A percentile compares a stretch with the other conserved stretches of the same genome.
Evolutionary conservation across 1,284 basidiomycete species (phyloP).

Genomic region (Tranzscheliella williamsii): DNA sequence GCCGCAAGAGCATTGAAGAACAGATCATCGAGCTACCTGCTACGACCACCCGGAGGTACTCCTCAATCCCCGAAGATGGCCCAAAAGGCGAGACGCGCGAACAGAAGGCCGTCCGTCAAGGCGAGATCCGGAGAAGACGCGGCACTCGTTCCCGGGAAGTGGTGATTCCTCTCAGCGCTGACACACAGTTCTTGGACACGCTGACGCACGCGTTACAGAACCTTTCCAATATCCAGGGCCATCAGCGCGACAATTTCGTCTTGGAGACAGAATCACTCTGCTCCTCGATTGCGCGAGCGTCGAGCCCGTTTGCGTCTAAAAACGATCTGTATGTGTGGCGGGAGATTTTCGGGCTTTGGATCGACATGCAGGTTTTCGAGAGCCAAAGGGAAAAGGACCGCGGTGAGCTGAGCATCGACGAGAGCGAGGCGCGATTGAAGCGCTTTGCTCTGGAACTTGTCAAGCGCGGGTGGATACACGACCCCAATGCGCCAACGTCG

Average conservation of each 20-base stretch:
- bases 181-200: constrained; percentile 78
- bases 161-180: constrained; percentile 78
- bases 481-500: constrained; percentile 14
- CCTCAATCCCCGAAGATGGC: constrained; percentile 33
- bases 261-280: constrained; percentile 70
- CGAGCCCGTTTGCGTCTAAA: constrained; percentile 59
- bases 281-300: constrained; percentile 63
- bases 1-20: constrained; percentile 33
- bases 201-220: constrained; percentile 74
- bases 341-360: constrained; percentile 84
- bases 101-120: constrained; percentile 28
- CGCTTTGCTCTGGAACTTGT: constrained; percentile 74
- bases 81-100: constrained; percentile 35
- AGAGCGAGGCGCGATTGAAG: constrained; percentile 74
- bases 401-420: constrained; percentile 74
- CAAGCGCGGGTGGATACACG: constrained; percentile 60
- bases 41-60: constrained; percentile 14
- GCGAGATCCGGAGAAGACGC: constrained; percentile 27
- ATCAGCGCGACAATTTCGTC: constrained; percentile 71
- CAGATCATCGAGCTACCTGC: constrained; percentile 36
- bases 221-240: constrained; percentile 70
- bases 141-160: constrained; percentile 59
- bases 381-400: constrained; percentile 72
- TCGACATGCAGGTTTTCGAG: constrained; percentile 86
- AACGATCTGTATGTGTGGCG: constrained; percentile 89